Percentiles rank a stretch among this genome's conserved stretches.
phyloP scores from a whole-genome alignment of 2,329 filamentous ascomycete species.

The Fusarium bulbicola region DNA sequence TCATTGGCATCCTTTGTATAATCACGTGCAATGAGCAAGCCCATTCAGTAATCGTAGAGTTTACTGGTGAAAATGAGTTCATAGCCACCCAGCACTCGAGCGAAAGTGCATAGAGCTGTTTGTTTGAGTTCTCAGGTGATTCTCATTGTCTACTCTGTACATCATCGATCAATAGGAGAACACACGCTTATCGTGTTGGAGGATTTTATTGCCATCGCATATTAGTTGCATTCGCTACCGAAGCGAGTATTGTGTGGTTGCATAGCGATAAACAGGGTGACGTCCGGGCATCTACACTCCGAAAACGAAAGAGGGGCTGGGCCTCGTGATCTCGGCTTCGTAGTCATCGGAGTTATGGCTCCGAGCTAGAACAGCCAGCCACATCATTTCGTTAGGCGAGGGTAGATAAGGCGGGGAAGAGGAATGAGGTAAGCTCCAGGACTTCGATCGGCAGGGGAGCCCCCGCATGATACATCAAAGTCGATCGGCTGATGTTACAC shows the following conservation, averaged over 20 bases:
- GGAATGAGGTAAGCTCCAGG: accelerated
- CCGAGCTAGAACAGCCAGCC: neutral
- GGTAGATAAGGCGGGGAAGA: neutral
- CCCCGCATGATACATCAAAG: neutral
- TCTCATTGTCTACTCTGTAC: accelerated
- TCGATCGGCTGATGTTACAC: neutral
- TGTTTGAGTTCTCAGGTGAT: neutral
- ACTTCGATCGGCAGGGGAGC: neutral
- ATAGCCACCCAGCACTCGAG: too few relatives aligned
- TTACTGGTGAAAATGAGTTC: too few relatives aligned
- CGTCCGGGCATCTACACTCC: neutral
- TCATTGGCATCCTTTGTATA: accelerated
- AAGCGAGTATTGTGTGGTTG: neutral
- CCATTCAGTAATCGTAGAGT: too few relatives aligned
- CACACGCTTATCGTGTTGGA: accelerated
- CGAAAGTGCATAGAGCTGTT: accelerated
- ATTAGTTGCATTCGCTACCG: neutral
- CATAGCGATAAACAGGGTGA: neutral
- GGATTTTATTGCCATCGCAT: neutral
- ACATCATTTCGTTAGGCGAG: neutral
- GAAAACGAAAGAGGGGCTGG: neutral
- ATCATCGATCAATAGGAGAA: accelerated
- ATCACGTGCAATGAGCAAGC: neutral
- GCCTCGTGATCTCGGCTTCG: neutral
- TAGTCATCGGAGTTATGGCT: neutral